Evolutionary conservation across 176 grass and related monocot species (phyloP).

Genomic region (Ananas comosus): DNA sequence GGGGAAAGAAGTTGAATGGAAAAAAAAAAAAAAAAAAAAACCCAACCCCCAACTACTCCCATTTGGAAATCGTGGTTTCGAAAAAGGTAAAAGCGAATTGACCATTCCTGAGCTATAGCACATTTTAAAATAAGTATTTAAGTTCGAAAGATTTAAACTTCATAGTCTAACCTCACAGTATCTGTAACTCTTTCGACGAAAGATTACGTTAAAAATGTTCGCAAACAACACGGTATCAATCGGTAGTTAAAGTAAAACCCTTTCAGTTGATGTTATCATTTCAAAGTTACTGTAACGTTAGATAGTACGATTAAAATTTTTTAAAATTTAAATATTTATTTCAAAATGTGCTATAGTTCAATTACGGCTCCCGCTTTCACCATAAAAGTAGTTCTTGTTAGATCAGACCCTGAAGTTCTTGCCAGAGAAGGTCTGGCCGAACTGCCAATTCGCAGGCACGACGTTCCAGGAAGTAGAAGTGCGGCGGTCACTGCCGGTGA

Average conservation of each 20-base stretch:
- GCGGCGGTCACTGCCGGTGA: slow-evolving; percentile 38
- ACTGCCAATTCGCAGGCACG: slow-evolving; percentile 34
- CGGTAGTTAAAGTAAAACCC: no score
- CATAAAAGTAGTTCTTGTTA: not conserved
- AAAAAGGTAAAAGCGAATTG: no score
- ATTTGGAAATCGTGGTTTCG: not conserved
- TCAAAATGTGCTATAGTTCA: no score
- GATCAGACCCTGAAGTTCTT: slow-evolving; percentile 40
- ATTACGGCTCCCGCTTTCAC: no score
- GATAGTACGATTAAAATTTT: no score
- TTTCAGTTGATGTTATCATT: not conserved
- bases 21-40: slow-evolving; percentile 18
- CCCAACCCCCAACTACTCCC: slow-evolving; percentile 7
- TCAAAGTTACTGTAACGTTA: not conserved
- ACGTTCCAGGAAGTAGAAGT: slow-evolving; percentile 50
- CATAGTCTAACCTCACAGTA: no score
- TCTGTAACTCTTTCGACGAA: no score
- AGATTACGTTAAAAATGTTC: no score
- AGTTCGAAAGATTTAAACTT: no score
- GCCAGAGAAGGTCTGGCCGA: slow-evolving; percentile 39
- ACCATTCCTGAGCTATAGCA: no score
- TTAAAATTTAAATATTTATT: not conserved
- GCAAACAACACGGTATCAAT: no score
- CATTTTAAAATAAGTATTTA: no score
- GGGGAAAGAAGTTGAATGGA: not conserved